A percentile compares a stretch with the other conserved stretches of the same genome.
Evolutionary conservation across 306 rosid species (phyloP).

Genomic region (Quercus variabilis): DNA sequence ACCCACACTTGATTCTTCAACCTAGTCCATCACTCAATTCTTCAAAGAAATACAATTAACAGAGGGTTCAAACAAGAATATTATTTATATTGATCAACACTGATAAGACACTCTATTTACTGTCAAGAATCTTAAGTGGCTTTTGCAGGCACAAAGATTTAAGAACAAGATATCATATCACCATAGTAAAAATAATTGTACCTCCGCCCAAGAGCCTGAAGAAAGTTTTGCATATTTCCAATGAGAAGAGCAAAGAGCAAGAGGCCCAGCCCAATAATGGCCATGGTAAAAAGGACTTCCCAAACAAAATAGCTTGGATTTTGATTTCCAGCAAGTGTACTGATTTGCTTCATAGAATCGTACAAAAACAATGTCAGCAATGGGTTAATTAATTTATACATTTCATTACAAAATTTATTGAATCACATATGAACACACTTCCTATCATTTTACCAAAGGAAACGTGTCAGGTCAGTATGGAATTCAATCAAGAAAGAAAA

Average conservation of each 20-base stretch:
- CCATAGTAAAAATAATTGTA: constrained; percentile 10
- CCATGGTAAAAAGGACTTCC: constrained; percentile 82
- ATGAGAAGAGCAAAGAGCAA: constrained; percentile 84
- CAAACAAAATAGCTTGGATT: constrained; percentile 65
- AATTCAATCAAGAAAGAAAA: not conserved
- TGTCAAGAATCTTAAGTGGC: not conserved
- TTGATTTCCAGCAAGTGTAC: constrained; percentile 72
- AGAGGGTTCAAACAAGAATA: not conserved
- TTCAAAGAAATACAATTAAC: not conserved
- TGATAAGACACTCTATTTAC: not conserved
- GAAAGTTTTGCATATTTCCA: constrained; percentile 87
- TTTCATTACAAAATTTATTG: not conserved
- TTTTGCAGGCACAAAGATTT: not conserved
- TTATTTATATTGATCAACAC: not conserved
- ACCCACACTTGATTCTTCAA: not conserved
- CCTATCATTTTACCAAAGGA: not conserved
- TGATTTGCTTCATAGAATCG: constrained; percentile 67
- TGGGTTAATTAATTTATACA: not conserved
- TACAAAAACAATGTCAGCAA: constrained; percentile 15
- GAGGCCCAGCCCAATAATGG: constrained; percentile 73
- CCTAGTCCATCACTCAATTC: not conserved
- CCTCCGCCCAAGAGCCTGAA: constrained; percentile 83
- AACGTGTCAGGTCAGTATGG: not conserved
- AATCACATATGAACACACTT: not conserved
- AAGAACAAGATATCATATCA: not conserved